Evolutionary conservation across 208 protist species (phyloP).

Genomic region (Trypanosomatidae sp.): DNA sequence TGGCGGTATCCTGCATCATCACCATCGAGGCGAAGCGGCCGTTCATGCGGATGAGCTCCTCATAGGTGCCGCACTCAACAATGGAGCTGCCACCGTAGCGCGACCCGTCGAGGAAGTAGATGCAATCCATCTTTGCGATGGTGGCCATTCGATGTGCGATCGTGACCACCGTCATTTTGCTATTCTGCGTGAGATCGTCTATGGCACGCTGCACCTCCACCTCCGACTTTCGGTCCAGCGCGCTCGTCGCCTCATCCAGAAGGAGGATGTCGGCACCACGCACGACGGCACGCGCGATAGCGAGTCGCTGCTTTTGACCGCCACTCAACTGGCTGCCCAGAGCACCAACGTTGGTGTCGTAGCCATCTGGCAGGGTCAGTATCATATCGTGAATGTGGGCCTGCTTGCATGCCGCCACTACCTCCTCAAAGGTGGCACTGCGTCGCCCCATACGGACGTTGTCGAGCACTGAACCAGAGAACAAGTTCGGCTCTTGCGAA

Average conservation of each 20-base stretch:
- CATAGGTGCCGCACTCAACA: constrained; percentile 60
- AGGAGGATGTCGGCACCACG: constrained; percentile 75
- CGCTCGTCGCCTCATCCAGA: constrained; percentile 91
- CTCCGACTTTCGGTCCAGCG: constrained; percentile 91
- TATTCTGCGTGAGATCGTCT: constrained; percentile 61
- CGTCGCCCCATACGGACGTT: constrained; percentile 74
- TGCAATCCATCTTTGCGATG: constrained; percentile 85
- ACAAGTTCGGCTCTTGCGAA: constrained; percentile 84
- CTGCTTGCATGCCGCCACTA: constrained; percentile 64
- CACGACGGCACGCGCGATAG: constrained; percentile 85
- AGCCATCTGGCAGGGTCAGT: constrained; percentile 69
- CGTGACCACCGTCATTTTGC: constrained; percentile 73
- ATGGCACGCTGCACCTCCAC: constrained; percentile 80
- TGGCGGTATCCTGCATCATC: constrained; percentile 48
- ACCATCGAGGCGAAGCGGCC: constrained; percentile 74
- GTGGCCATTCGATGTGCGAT: constrained; percentile 92
- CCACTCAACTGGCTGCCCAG: constrained; percentile 83
- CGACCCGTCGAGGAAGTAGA: constrained; percentile 71
- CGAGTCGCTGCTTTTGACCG: constrained; percentile 92
- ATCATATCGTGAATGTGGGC: constrained; percentile 90
- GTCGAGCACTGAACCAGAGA: constrained; percentile 63
- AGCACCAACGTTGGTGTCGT: constrained; percentile 81
- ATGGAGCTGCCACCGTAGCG: constrained; percentile 50
- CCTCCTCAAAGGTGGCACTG: constrained; percentile 68
- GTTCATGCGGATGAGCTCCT: constrained; percentile 57